Base-by-base conservation (phyloP, 2,329 filamentous ascomycete species). In the Zymoseptoria pseudotritici region DNA sequence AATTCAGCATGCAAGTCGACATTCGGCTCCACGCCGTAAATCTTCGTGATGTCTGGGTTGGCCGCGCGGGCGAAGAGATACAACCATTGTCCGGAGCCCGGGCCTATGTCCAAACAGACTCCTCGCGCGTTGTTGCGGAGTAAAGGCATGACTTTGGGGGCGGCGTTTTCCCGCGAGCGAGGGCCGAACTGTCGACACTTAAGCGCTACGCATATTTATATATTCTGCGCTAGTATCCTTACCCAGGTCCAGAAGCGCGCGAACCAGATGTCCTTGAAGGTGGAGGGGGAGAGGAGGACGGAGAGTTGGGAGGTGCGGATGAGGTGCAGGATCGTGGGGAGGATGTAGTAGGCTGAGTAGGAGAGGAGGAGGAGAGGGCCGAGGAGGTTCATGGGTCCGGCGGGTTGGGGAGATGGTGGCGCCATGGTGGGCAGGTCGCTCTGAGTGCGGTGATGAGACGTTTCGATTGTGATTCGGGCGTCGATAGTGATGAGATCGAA, bases 1-100 rank as follows among this genome's bases (percentile, higher is more conserved):
- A 89, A 73, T 4, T 71, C 71, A 0, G 69, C 70, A 63, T 86
- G 82, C 57, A 83, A 81, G 42, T 76, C 78, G 0, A 70, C 58
- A 69, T 87, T 88, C 2, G 86, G 86, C 73, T 89, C 86, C 4
- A 88, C 79, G 58, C 85, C 86, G 66, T 83, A 86, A 51, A 88
- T 74, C 62, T 71, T 76, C 2, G 67, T 74, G 53, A 75, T 71
- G 19, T 65, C 58, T 10, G 63, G 59, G 24, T 72, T 73, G 2
- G 67, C 62, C 0, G 67, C 67, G 6, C 63, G 57, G 0, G 69
- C 66, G 60, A 85, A 83, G 19, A 85, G 71, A 42, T 80, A 76
- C 3, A 83, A 79, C 84, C 84, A 87, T 70, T 84, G 77, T 2
- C 85, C 86, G 1, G 73, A 78, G 2, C 83, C 86, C 1, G 86